Evolutionary conservation across 2,329 filamentous ascomycete species (phyloP), one percentile per base, ranked within the genome.

Genomic region (Aspergillus sp.): DNA sequence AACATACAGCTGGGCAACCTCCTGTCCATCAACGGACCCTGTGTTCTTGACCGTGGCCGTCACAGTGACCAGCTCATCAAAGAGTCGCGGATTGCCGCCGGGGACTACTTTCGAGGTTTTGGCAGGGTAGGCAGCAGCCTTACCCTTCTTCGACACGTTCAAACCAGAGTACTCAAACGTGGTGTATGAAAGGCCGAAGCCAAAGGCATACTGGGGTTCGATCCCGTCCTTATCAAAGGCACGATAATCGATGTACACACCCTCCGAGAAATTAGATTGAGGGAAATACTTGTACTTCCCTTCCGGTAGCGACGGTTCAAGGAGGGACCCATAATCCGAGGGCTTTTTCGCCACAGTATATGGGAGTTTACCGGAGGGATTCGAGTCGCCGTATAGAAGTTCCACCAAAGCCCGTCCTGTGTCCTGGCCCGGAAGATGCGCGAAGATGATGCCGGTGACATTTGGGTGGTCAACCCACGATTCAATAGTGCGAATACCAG

Each of bases 341-440:
- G 27, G 27, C 27, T 82, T 80, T 54, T 74, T 78, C 0, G 85
- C 84, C 0, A 88, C 78, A 0, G 86, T 88, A 66, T 86, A 89
- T 0, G 85, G 83, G 1, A 88, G 75, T 56, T 81, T 80, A 1
- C 86, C 86, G 0, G 83, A 86, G 0, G 82, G 81, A 59, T 81
- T 83, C 2, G 76, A 70, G 2, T 82, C 77, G 22, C 85, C 86
- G 63, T 86, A 87, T 0, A 88, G 74, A 7, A 88, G 67, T 0
- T 80, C 77, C 0, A 82, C 80, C 5, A 87, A 66, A 0, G 84
- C 81, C 1, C 75, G 72, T 0, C 87, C 87, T 1, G 82, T 83
- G 56, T 87, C 83, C 65, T 89, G 84, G 0, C 87, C 87, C 0
- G 86, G 86, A 0, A 88, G 75, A 64, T 88, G 86, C 4, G 84